Percentiles rank a stretch among this genome's conserved stretches.
Evolutionary conservation across 2,329 filamentous ascomycete genomes (phyloP).

Genomic region (Neurospora sp.): DNA sequence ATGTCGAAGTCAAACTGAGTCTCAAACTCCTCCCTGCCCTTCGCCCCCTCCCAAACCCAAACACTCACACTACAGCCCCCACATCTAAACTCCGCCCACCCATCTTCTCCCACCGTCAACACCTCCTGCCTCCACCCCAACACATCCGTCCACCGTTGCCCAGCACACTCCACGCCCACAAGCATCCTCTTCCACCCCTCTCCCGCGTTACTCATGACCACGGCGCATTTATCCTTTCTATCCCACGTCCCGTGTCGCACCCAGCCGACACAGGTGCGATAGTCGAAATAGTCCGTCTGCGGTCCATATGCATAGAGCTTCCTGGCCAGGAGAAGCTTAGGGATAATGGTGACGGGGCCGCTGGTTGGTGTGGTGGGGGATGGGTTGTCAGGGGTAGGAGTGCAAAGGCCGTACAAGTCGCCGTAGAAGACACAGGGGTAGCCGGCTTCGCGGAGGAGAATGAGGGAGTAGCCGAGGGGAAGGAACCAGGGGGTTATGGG

Average conservation of each 20-base stretch:
- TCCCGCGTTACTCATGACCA: slow-evolving; percentile 44
- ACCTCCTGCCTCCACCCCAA: slow-evolving; percentile 43
- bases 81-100: slow-evolving; percentile 50
- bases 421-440: slow-evolving; percentile 63
- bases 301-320: slow-evolving; percentile 58
- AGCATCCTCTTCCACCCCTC: slow-evolving; percentile 37
- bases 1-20: not conserved
- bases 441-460: slow-evolving; percentile 53
- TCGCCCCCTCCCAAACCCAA: slow-evolving; percentile 46
- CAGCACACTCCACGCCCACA: slow-evolving; percentile 47
- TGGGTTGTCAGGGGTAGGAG: slow-evolving; percentile 27
- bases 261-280: slow-evolving; percentile 52
- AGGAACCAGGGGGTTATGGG: slow-evolving; percentile 59
- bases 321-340: slow-evolving; percentile 49
- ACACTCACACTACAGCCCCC: slow-evolving; percentile 44
- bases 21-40: slow-evolving; percentile 35
- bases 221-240: slow-evolving; percentile 40
- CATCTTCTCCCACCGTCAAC: slow-evolving; percentile 49
- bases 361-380: slow-evolving; percentile 36
- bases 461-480: slow-evolving; percentile 60
- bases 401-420: slow-evolving; percentile 52
- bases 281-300: slow-evolving; percentile 54
- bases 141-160: slow-evolving; percentile 56
- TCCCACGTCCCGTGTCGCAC: slow-evolving; percentile 39
- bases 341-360: slow-evolving; percentile 34